A percentile compares a stretch with the other conserved stretches of the same genome.
phyloP scores from a whole-genome alignment of 371 early-diverging fungal species.

The Mucor mucedo region DNA sequence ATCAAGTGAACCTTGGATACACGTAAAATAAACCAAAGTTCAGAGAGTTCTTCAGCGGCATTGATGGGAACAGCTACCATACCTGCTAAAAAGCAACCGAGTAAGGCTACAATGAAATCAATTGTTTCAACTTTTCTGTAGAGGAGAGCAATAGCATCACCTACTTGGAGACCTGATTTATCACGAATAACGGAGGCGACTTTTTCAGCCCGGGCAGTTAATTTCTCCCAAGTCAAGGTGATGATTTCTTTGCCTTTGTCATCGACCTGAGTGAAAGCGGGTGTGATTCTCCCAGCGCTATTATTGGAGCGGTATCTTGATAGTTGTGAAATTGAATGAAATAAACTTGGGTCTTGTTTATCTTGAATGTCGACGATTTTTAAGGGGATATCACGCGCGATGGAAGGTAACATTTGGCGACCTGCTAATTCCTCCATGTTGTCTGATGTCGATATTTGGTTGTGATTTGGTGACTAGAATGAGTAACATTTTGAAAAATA shows the following conservation, averaged over 20 bases:
- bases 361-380: constrained; percentile 26
- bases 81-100: constrained; percentile 80
- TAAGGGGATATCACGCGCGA: constrained; percentile 41
- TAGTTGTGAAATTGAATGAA: constrained; percentile 57
- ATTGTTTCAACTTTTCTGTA: constrained; percentile 76
- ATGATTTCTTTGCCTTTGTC: constrained; percentile 69
- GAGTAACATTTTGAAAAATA: no score
- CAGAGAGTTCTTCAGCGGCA: constrained; percentile 74
- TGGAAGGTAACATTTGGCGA: constrained; percentile 38
- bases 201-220: constrained; percentile 72
- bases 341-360: constrained; percentile 40
- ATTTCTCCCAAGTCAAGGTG: constrained; percentile 71
- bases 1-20: constrained; percentile 64
- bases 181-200: constrained; percentile 69
- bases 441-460: constrained; percentile 37
- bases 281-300: constrained; percentile 44
- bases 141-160: constrained; percentile 73
- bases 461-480: constrained; percentile 71
- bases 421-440: constrained; percentile 35
- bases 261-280: constrained; percentile 71
- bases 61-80: constrained; percentile 83
- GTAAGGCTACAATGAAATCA: constrained; percentile 75
- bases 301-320: constrained; percentile 57
- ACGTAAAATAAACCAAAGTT: constrained; percentile 73
- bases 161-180: constrained; percentile 55